Evolutionary conservation across 2,329 filamentous ascomycete species (phyloP), one percentile per base, ranked within the genome.

Genomic region (Penicillium sp.): DNA sequence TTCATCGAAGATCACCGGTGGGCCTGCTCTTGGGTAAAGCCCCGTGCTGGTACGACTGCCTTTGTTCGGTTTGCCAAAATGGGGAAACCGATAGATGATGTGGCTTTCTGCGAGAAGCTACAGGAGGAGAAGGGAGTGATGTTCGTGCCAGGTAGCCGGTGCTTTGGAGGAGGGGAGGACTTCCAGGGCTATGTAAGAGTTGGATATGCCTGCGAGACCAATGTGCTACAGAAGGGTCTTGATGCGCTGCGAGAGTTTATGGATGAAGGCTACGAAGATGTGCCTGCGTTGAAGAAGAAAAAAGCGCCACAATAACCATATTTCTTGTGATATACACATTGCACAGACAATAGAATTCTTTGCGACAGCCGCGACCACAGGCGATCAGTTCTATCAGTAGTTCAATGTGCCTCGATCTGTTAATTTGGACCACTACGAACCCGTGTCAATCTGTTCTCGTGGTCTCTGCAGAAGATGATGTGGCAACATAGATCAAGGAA

Each of bases 101-200:
- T 83, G n/a, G 79, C 79, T 4, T 88, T 96, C 64, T 93, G 89
- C 65, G 77, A 85, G 63, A 82, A 86, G 67, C 73, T 96, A 35
- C 75, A 90, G 27, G 81, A 86, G 51, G 83, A 86, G 73, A 87
- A 83, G 0, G 89, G 89, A 19, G 88, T 92, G 6, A 80, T 95
- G 79, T 80, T 95, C 57, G 78, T 91, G 10, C 91, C 91, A 0
- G 91, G 89, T 0, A 85, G 84, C 47, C 81, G 79, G 43, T 91
- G 88, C 64, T 96, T 96, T 72, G 91, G 91, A 0, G 73, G 79
- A 3, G 79, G 78, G 13, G 69, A 80, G 39, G 86, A 90, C 46
- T 93, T 90, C 67, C 80, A 82, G 63, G 91, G 91, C 2, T 93
- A 85, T 73, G 87, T 96, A 22, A 81, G 91, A 57, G 82, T 96